A percentile compares a stretch with the other conserved stretches of the same genome.
Conservation (phyloP, 345 rosid genomes). For the Excoecaria cochinchinensis region DNA sequence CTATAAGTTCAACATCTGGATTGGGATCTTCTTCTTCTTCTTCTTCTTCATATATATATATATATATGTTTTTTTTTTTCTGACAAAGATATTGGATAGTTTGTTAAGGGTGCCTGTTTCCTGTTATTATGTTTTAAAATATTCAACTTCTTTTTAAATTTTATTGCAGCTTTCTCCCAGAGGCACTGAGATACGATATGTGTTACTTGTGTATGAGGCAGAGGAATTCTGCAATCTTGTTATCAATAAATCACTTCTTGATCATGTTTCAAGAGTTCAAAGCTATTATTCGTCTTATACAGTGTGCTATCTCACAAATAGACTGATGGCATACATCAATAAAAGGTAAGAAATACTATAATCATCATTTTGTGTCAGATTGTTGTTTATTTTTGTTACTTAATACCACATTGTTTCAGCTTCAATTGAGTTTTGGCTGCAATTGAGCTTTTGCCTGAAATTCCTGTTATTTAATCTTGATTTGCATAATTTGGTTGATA, state of each 20-base stretch:
- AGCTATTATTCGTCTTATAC: slow-evolving; percentile 70
- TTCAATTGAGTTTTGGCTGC: background rate
- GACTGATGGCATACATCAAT: slow-evolving; percentile 68
- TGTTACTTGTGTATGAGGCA: slow-evolving; percentile 66
- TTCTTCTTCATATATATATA: too few relatives aligned
- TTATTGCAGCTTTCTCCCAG: slow-evolving; percentile 55
- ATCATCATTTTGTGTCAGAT: background rate
- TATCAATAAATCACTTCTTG: slow-evolving; percentile 47
- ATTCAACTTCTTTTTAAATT: background rate
- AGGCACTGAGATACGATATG: slow-evolving; percentile 52
- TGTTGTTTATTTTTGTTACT: slow-evolving; percentile 3
- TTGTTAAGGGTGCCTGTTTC: background rate
- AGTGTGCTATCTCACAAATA: slow-evolving; percentile 87
- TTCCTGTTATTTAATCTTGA: background rate
- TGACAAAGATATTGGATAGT: background rate
- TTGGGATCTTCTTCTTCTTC: too few relatives aligned
- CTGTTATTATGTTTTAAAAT: background rate
- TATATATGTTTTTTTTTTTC: too few relatives aligned
- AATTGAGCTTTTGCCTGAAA: background rate
- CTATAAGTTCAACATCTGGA: background rate
- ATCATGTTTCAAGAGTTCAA: slow-evolving; percentile 57
- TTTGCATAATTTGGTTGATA: background rate
- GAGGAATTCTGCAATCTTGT: slow-evolving; percentile 85
- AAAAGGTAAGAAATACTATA: slow-evolving; percentile 53
- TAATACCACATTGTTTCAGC: background rate